A percentile compares a stretch with the other conserved stretches of the same genome.
Conservation (phyloP, 140 eudicot genomes). For the Ambrosia hybrid region DNA sequence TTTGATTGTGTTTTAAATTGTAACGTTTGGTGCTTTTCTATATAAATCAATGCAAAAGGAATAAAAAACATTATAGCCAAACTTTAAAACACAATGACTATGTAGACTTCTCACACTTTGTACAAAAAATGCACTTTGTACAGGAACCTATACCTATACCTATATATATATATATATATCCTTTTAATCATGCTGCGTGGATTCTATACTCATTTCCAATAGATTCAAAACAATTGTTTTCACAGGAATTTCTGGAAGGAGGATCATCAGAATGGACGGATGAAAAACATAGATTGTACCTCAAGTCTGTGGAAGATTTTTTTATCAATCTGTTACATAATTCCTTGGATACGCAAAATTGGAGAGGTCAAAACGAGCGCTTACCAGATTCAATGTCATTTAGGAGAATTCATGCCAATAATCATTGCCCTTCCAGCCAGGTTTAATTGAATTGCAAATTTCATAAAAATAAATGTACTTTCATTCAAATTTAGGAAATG, state of each 20-base stretch:
- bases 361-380: conserved; percentile 34
- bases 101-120: no score
- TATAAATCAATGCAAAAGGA: no score
- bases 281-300: conserved; percentile 81
- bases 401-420: conserved; percentile 33
- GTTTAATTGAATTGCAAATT: conserved; percentile 21
- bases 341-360: conserved; percentile 46
- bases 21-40: no score
- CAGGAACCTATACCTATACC: no score
- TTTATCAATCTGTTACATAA: conserved; percentile 66
- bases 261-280: conserved; percentile 71
- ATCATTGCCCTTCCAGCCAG: conserved; percentile 50
- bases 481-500: no score
- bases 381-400: conserved; percentile 36
- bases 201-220: conserved; percentile 5
- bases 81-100: no score
- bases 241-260: conserved; percentile 49
- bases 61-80: no score
- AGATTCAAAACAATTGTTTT: conserved; percentile 1
- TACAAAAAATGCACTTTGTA: no score
- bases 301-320: conserved; percentile 86
- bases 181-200: not conserved
- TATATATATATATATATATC: not conserved
- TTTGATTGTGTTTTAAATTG: no score
- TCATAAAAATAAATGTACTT: no score